Conservation (phyloP, 1,284 basidiomycete genomes). For the Peniophora sp. region DNA sequence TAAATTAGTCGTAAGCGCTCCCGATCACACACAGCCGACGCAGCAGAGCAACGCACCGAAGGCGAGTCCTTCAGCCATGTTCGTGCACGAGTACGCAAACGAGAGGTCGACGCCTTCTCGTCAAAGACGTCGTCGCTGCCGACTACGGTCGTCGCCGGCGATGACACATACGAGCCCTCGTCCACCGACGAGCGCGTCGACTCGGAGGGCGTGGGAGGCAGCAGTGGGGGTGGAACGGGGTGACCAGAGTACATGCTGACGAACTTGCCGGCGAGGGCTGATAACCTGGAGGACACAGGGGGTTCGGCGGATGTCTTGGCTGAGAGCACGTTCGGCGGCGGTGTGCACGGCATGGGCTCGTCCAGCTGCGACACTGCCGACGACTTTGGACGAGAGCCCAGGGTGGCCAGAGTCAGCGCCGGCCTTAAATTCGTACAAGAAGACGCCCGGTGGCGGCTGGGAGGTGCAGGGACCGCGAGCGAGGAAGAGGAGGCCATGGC, state of each 20-base stretch:
- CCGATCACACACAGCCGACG: constrained; percentile 10
- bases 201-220: constrained; percentile 30
- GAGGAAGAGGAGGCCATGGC: constrained; percentile 18
- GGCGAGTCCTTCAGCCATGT: constrained; percentile 35
- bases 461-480: constrained; percentile 26
- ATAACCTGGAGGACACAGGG: constrained; percentile 35
- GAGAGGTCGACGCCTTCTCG: constrained; percentile 27
- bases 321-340: constrained; percentile 14
- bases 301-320: constrained; percentile 11
- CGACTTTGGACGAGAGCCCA: constrained; percentile 42
- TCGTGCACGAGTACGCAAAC: constrained; percentile 6
- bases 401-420: constrained; percentile 40
- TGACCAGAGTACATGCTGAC: constrained; percentile 36
- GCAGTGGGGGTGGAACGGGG: constrained; percentile 14
- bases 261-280: constrained; percentile 40
- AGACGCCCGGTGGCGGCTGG: constrained; percentile 22
- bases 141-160: constrained; percentile 51
- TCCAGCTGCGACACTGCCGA: constrained; percentile 26
- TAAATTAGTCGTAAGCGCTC: constrained; percentile 15
- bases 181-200: constrained; percentile 44
- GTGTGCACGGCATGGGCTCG: constrained; percentile 19
- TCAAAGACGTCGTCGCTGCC: constrained; percentile 29
- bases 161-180: constrained; percentile 62
- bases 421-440: constrained; percentile 42
- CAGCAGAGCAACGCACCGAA: constrained; percentile 33